phyloP scores from a whole-genome alignment of 768 basidiomycete species.

The Kwoniella sp. region DNA sequence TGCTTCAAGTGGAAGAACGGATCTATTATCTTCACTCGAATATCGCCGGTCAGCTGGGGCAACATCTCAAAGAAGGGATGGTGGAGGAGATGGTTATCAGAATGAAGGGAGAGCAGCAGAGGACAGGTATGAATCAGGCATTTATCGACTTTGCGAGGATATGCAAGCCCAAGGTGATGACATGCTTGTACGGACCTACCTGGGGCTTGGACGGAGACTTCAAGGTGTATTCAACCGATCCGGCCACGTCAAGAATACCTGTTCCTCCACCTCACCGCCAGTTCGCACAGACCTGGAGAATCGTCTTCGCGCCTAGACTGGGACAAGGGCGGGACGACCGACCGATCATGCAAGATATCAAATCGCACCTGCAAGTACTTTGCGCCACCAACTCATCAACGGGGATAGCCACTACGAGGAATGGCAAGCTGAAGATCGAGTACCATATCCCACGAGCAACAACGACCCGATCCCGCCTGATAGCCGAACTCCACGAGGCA shows the following conservation, averaged over 20 bases:
- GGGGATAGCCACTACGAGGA: not conserved
- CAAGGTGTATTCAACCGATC: not conserved
- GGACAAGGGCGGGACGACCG: not conserved
- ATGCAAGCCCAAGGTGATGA: not conserved
- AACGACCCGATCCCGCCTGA: not conserved
- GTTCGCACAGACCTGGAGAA: not conserved
- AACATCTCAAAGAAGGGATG: constrained; percentile 4
- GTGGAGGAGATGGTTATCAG: constrained; percentile 1
- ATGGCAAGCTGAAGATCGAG: not conserved
- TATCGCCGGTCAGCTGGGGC: not conserved
- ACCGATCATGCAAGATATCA: not conserved
- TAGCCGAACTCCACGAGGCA: not conserved
- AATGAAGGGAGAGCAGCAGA: constrained; percentile 4
- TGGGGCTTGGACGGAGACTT: not conserved
- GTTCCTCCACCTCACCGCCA: not conserved
- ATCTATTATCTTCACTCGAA: not conserved
- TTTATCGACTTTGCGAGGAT: not conserved
- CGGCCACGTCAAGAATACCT: not conserved
- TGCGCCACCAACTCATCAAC: not conserved
- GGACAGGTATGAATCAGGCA: not conserved
- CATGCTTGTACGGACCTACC: not conserved
- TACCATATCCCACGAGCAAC: not conserved
- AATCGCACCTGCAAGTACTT: not conserved
- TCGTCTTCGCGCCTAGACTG: not conserved
- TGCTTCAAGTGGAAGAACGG: not conserved